These are phyloP conservation scores for Acanthamoeba rhysodes DNA, from an alignment of 208 protist genomes.

Conservation along the genomic window DNA sequence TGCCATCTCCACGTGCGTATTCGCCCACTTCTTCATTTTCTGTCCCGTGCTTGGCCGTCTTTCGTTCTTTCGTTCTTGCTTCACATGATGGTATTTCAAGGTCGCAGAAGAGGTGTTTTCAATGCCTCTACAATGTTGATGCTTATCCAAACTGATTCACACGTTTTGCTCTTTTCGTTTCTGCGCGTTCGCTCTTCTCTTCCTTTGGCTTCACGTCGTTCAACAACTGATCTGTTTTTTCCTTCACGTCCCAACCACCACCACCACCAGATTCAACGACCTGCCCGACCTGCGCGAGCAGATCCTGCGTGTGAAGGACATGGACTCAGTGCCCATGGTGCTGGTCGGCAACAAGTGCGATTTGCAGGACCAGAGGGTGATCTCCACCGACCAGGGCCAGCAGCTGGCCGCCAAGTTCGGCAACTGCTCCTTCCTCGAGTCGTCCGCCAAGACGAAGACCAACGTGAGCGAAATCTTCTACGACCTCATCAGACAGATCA, in stretches of 20 bases:
- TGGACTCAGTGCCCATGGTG: slow-evolving; percentile 85
- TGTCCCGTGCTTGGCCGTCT: no score
- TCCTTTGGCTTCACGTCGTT: not conserved
- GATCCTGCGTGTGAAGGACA: slow-evolving; percentile 92
- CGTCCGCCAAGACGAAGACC: slow-evolving; percentile 89
- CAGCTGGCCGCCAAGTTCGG: slow-evolving; percentile 85
- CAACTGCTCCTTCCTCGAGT: slow-evolving; percentile 88
- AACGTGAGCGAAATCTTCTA: slow-evolving; percentile 90
- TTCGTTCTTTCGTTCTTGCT: no score
- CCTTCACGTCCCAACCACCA: slow-evolving; percentile 77
- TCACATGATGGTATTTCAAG: no score
- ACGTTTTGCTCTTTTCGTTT: not conserved
- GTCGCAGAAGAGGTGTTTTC: not conserved
- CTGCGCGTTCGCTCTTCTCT: not conserved
- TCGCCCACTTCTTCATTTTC: no score
- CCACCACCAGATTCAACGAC: slow-evolving; percentile 89
- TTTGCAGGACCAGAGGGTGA: slow-evolving; percentile 88
- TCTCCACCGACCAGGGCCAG: slow-evolving; percentile 87
- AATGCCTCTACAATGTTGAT: not conserved
- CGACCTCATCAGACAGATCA: slow-evolving; percentile 89
- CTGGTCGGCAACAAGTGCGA: slow-evolving; percentile 91
- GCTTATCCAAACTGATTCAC: slow-evolving; percentile 6
- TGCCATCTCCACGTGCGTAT: slow-evolving; percentile 83
- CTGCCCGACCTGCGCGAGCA: slow-evolving; percentile 90
- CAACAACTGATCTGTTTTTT: slow-evolving; percentile 5